Evolutionary conservation across 768 basidiomycete genomes (phyloP).

Genomic region (Kwoniella europaea): DNA sequence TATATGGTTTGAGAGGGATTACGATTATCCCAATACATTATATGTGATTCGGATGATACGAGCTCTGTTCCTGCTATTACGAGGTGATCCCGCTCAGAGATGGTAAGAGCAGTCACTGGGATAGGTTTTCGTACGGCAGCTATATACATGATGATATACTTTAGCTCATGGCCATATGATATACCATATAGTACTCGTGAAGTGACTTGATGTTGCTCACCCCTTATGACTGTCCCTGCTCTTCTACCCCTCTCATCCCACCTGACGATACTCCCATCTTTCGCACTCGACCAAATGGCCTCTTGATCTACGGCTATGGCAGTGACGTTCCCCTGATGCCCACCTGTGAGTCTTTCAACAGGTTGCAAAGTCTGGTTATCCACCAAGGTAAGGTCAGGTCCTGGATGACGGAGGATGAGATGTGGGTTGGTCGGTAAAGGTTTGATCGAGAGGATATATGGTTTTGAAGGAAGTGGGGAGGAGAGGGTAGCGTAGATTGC

Average conservation of each 20-base stretch:
- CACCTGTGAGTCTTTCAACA: constrained; percentile 45
- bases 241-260: constrained; percentile 56
- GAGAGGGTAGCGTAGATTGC: constrained; percentile 44
- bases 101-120: constrained; percentile 50
- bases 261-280: constrained; percentile 51
- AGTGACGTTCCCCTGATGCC: constrained; percentile 48
- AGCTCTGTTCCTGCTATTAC: constrained; percentile 84
- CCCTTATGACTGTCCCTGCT: constrained; percentile 48
- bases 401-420: constrained; percentile 54
- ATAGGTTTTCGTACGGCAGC: constrained; percentile 46
- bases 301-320: constrained; percentile 33
- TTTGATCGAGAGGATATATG: constrained; percentile 54
- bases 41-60: constrained; percentile 76
- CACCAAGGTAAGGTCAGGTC: constrained; percentile 47
- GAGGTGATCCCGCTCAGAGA: constrained; percentile 59
- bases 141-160: too few species aligned
- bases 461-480: constrained; percentile 26
- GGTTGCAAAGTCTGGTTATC: constrained; percentile 52
- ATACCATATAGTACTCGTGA: neutral
- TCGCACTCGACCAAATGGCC: constrained; percentile 50
- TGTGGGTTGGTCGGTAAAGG: constrained; percentile 46
- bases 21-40: constrained; percentile 92
- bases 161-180: too few species aligned
- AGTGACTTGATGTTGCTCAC: constrained; percentile 32
- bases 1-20: constrained; percentile 72